phyloP scores from a whole-genome alignment of 805 yeast genomes.

The Candida maris region DNA sequence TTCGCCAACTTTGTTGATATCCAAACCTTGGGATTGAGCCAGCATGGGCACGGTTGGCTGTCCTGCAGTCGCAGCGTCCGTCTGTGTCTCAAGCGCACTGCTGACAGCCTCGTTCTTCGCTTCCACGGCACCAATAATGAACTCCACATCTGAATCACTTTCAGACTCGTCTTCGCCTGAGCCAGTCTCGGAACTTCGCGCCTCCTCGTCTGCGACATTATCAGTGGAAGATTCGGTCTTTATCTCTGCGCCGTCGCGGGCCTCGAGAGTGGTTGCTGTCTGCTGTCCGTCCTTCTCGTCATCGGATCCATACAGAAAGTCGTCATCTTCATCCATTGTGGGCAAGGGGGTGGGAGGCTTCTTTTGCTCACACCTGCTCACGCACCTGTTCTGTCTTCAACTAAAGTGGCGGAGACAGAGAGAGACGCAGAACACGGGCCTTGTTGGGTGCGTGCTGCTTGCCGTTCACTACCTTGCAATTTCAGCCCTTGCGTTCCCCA shows the following conservation, averaged over 20 bases:
- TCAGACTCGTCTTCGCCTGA: constrained; percentile 38
- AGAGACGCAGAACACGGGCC: too few relatives aligned
- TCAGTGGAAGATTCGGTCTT: constrained; percentile 26
- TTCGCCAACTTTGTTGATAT: constrained; percentile 70
- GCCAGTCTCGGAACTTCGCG: constrained; percentile 17
- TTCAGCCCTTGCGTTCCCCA: too few relatives aligned
- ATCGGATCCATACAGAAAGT: constrained; percentile 60
- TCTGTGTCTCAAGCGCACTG: constrained; percentile 16
- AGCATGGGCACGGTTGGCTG: constrained; percentile 30
- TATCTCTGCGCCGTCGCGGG: constrained; percentile 20
- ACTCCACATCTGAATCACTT: constrained; percentile 66
- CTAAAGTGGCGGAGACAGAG: too few relatives aligned
- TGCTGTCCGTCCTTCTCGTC: constrained; percentile 27
- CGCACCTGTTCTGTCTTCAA: too few relatives aligned
- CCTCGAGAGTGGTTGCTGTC: constrained; percentile 18
- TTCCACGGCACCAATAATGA: constrained; percentile 59
- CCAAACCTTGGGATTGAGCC: constrained; percentile 44
- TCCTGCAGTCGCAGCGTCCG: constrained; percentile 15
- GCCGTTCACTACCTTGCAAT: too few relatives aligned
- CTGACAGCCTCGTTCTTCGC: constrained; percentile 15
- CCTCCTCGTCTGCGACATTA: constrained; percentile 19
- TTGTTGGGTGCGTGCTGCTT: too few relatives aligned
- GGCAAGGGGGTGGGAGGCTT: too few relatives aligned
- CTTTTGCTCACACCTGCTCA: too few relatives aligned
- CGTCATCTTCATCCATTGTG: constrained; percentile 64